Percentiles rank a stretch among this genome's conserved stretches.
These are phyloP conservation scores for Davidsoniella neocaledoniae DNA, from an alignment of 2,329 filamentous ascomycete genomes.

Conservation along the genomic window DNA sequence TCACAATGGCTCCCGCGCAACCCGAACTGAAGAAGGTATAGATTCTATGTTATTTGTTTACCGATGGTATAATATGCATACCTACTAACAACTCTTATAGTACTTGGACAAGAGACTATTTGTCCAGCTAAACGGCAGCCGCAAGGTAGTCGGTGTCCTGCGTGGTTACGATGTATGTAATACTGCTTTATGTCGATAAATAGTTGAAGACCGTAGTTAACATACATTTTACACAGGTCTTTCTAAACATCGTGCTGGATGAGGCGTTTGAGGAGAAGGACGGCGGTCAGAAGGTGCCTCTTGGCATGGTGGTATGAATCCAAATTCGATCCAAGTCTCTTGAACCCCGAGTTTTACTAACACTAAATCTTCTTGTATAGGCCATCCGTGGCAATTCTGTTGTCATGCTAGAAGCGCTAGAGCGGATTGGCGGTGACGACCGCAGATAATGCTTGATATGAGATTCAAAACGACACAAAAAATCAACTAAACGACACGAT, in stretches of 20 bases:
- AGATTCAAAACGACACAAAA: neutral
- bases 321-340: neutral
- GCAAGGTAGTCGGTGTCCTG: conserved; percentile 88
- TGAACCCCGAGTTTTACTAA: conserved; percentile 16
- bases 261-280: conserved; percentile 92
- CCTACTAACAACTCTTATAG: conserved; percentile 29
- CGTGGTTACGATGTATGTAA: conserved; percentile 81
- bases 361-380: conserved; percentile 23
- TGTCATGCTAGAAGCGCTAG: conserved; percentile 83
- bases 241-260: conserved; percentile 94
- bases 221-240: conserved; percentile 48
- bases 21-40: conserved; percentile 94
- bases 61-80: neutral
- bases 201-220: neutral
- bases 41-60: no score
- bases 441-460: conserved; percentile 20
- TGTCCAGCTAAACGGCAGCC: conserved; percentile 92
- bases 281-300: conserved; percentile 71
- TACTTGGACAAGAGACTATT: conserved; percentile 99
- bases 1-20: conserved; percentile 90
- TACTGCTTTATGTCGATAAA: neutral
- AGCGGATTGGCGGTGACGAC: conserved; percentile 49
- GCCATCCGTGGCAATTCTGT: conserved; percentile 96
- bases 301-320: conserved; percentile 75
- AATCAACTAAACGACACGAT: neutral